Evolutionary conservation across 2,329 filamentous ascomycete genomes (phyloP).

Genomic region (Magnaporthiopsis incrustans): DNA sequence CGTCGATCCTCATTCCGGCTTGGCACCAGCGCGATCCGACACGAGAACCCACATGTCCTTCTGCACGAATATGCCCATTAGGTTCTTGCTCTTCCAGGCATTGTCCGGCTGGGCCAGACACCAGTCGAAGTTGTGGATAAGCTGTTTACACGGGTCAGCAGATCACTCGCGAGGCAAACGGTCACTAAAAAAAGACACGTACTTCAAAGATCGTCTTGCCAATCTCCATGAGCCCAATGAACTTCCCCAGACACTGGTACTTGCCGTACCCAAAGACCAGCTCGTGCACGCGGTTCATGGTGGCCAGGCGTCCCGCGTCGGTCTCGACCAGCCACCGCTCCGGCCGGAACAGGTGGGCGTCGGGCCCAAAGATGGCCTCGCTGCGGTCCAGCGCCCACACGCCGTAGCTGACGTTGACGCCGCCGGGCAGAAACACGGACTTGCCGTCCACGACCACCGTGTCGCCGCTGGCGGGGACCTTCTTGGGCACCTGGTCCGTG

Average conservation of each 20-base stretch:
- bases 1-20: not conserved
- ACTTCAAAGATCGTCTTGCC: conserved; percentile 22
- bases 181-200: not conserved
- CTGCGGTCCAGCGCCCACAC: conserved; percentile 8
- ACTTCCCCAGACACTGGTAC: conserved; percentile 23
- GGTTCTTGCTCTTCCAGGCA: conserved; percentile 1
- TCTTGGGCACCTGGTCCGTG: conserved; percentile 15
- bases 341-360: conserved; percentile 33
- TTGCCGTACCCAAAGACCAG: conserved; percentile 22
- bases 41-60: conserved; percentile 1
- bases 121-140: conserved; percentile 4
- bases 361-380: conserved; percentile 19
- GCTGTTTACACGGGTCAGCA: not conserved
- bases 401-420: conserved; percentile 15
- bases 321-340: conserved; percentile 32
- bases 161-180: not conserved
- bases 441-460: conserved; percentile 16
- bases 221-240: conserved; percentile 22
- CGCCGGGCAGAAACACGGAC: conserved; percentile 25
- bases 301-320: conserved; percentile 19
- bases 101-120: not conserved
- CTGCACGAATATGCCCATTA: not conserved
- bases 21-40: not conserved
- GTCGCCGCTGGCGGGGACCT: conserved; percentile 21
- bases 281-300: conserved; percentile 15